Evolutionary conservation across 352 stramenopile species (phyloP).

Genomic region (Phytophthora tubulina): DNA sequence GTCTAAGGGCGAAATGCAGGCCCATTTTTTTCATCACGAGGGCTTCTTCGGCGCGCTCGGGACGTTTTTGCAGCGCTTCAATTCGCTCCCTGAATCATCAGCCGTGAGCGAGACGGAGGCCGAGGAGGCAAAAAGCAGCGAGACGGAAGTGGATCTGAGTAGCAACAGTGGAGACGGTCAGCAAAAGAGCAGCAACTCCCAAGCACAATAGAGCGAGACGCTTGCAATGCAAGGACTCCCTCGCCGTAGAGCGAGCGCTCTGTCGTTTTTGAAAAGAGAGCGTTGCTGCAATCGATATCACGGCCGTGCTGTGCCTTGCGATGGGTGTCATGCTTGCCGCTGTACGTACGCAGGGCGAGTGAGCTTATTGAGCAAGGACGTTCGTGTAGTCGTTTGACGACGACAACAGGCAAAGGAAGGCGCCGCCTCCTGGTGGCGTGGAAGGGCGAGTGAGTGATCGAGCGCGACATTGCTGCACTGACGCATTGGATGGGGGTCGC

Average conservation of each 20-base stretch:
- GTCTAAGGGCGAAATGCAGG: constrained; percentile 92
- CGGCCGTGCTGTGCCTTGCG: neutral
- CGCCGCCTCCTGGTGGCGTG: neutral
- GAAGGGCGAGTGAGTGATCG: constrained; percentile 14
- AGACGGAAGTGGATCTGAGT: constrained; percentile 2
- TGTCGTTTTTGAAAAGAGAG: constrained; percentile 15
- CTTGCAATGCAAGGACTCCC: too few species aligned
- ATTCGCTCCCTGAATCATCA: constrained; percentile 22
- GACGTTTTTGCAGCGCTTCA: constrained; percentile 86
- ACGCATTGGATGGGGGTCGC: neutral
- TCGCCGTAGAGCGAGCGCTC: neutral
- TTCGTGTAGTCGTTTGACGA: neutral
- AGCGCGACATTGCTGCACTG: constrained; percentile 7
- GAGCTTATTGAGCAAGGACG: neutral
- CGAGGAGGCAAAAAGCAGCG: constrained; percentile 23
- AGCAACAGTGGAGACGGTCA: constrained; percentile 18
- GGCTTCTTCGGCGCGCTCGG: constrained; percentile 98
- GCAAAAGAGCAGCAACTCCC: constrained; percentile 2
- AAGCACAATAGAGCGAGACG: too few species aligned
- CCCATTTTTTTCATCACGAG: constrained; percentile 95
- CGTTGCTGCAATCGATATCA: neutral
- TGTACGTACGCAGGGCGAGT: neutral
- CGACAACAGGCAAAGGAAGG: neutral
- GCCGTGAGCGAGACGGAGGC: constrained; percentile 28
- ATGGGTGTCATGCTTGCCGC: neutral